Evolutionary conservation across 495 filamentous ascomycete species (phyloP), one percentile per base, ranked within the genome.

Genomic region (Sabuloglossum arenarium): DNA sequence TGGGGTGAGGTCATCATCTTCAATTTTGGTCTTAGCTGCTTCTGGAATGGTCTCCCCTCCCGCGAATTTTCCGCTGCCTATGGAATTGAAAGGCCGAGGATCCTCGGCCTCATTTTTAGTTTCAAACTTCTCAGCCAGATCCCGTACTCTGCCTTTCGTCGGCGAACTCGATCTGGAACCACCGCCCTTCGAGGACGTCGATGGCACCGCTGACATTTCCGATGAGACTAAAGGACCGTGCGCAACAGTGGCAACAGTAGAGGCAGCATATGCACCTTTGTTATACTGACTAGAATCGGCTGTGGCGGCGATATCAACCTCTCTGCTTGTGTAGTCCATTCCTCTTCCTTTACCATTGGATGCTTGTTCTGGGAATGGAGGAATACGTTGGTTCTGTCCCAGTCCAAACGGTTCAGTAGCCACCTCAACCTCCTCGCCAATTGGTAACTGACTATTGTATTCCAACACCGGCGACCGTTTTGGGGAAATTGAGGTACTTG

Each of bases 401-500:
- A 46, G 16, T 6, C 42, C 42, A 25, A 57, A 46, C 37, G 55
- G 45, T 19, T 62, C 56, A 16, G 55, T 60, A 28, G 54, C 3
- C 23, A 56, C 14, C 37, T 25, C 37, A 24, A 45, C 54, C 27
- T 69, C 73, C 52, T 71, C 64, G 29, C 72, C 69, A 0, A 69
- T 65, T 14, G 69, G 61, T 32, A 68, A 30, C 16, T 59, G 57
- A 9, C 70, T 61, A 43, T 65, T 68, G 56, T 70, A 65, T 34
- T 69, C 74, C 23, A 83, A 58, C 5, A 68, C 68, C 0, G 82
- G 79, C 6, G 68, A 72, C 49, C 74, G 73, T 6, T 80, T 79
- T 32, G 82, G 81, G 58, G 78, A 81, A 60, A 81, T 80, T 24
- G 70, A 75, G 0, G 75, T 70, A 57, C 73, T 78, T 12, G 82